phyloP scores from a whole-genome alignment of 495 filamentous ascomycete genomes.

The Penicillium pancosmium region DNA sequence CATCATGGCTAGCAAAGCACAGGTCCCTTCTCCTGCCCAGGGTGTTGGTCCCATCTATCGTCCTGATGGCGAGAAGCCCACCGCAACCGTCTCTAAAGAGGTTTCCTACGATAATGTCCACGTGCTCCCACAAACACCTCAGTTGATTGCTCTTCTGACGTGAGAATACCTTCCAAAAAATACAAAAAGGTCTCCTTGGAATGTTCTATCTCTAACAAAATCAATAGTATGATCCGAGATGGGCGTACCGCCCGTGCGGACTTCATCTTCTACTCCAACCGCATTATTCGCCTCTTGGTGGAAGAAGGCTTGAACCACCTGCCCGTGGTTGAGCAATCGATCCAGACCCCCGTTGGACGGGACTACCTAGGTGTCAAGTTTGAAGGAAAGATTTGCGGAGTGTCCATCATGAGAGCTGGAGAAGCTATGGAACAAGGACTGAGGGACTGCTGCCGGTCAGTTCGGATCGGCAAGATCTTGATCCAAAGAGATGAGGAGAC shows the following conservation, averaged over 20 bases:
- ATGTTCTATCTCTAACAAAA: slow-evolving; percentile 17
- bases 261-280: slow-evolving; percentile 99
- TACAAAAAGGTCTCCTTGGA: too few relatives aligned
- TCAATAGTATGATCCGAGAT: slow-evolving; percentile 87
- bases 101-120: slow-evolving; percentile 87
- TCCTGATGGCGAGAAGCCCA: slow-evolving; percentile 76
- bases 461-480: slow-evolving; percentile 96
- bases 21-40: slow-evolving; percentile 61
- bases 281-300: slow-evolving; percentile 96
- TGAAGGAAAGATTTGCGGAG: slow-evolving; percentile 97
- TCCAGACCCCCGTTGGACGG: slow-evolving; percentile 88
- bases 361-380: slow-evolving; percentile 92
- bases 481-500: slow-evolving; percentile 98
- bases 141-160: slow-evolving; percentile 96
- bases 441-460: slow-evolving; percentile 93
- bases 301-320: slow-evolving; percentile 98
- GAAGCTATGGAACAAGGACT: slow-evolving; percentile 98
- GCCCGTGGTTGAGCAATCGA: slow-evolving; percentile 81
- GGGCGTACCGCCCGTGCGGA: slow-evolving; percentile 85
- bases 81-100: slow-evolving; percentile 83
- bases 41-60: slow-evolving; percentile 80
- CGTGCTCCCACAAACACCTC: slow-evolving; percentile 88
- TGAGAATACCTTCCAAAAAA: slow-evolving; percentile 51
- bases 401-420: slow-evolving; percentile 96
- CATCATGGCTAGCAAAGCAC: slow-evolving; percentile 33